Evolutionary conservation across 495 filamentous ascomycete genomes (phyloP).

Genomic region (Pyrenopolyporus hunteri): DNA sequence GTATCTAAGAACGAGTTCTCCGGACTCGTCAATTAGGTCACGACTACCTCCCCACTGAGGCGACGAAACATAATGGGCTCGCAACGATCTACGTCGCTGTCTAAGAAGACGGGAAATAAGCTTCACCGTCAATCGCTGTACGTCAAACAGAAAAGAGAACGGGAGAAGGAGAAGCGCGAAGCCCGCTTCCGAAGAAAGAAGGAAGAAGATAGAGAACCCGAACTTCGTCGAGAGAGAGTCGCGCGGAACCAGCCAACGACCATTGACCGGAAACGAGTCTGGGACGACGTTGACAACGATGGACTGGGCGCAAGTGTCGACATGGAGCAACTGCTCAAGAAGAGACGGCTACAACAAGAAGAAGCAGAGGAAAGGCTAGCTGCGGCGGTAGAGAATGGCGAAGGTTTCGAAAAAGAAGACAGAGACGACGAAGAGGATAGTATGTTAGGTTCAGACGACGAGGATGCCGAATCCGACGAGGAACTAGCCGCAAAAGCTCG

Average conservation of each 20-base stretch:
- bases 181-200: conserved; percentile 77
- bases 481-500: conserved; percentile 45
- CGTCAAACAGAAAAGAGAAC: conserved; percentile 72
- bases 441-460: conserved; percentile 67
- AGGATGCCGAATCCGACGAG: conserved; percentile 54
- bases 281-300: conserved; percentile 89
- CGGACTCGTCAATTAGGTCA: not conserved
- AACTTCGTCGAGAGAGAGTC: conserved; percentile 70
- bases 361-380: conserved; percentile 61
- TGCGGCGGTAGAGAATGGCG: conserved; percentile 49
- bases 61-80: conserved; percentile 29
- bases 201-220: conserved; percentile 86
- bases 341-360: conserved; percentile 60
- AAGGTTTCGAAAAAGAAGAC: conserved; percentile 50
- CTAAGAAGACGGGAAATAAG: conserved; percentile 65
- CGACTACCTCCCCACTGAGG: not conserved
- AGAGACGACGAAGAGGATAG: conserved; percentile 70
- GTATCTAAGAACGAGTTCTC: not conserved
- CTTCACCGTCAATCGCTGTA: conserved; percentile 73
- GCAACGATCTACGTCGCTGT: conserved; percentile 31
- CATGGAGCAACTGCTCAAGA: conserved; percentile 74
- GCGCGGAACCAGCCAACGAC: conserved; percentile 81
- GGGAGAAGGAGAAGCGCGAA: conserved; percentile 73
- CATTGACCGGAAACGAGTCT: conserved; percentile 86
- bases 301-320: conserved; percentile 78